These are phyloP conservation scores for Gymnopilus junonius DNA, from an alignment of 768 basidiomycete species.

Conservation along the genomic window DNA sequence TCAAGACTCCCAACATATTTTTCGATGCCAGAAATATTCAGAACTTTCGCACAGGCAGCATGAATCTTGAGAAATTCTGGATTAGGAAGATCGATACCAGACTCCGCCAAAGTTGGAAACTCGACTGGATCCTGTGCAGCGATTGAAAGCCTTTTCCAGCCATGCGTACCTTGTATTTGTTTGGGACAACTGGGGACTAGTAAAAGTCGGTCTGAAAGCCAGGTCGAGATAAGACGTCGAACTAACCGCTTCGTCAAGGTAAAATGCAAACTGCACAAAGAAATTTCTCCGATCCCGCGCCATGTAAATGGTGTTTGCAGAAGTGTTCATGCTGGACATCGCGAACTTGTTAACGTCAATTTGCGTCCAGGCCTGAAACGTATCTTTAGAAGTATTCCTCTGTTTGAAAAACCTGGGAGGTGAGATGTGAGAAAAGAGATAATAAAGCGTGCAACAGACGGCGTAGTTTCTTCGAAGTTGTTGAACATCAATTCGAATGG, in stretches of 20 bases:
- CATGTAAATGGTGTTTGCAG: slow-evolving; percentile 23
- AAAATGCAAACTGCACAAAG: slow-evolving; percentile 14
- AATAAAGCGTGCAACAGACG: slow-evolving; percentile 9
- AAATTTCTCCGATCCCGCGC: background rate
- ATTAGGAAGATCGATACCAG: slow-evolving; percentile 15
- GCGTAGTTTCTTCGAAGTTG: slow-evolving; percentile 8
- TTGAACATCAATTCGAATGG: slow-evolving; percentile 19
- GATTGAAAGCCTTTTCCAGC: background rate
- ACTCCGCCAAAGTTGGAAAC: slow-evolving; percentile 10
- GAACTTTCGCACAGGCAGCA: slow-evolving; percentile 25
- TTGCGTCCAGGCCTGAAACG: slow-evolving; percentile 23
- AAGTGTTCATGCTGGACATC: slow-evolving; percentile 19
- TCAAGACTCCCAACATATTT: slow-evolving; percentile 18
- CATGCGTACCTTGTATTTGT: slow-evolving; percentile 21
- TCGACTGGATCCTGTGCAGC: slow-evolving; percentile 7
- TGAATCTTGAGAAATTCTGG: slow-evolving; percentile 21
- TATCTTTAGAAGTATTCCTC: slow-evolving; percentile 6
- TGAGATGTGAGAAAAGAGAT: background rate
- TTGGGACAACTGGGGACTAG: slow-evolving; percentile 16
- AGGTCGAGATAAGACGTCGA: background rate
- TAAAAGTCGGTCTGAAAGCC: background rate
- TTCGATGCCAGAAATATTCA: slow-evolving; percentile 16
- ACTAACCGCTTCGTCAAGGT: slow-evolving; percentile 14
- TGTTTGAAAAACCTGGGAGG: slow-evolving; percentile 5
- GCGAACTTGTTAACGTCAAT: slow-evolving; percentile 12